These are phyloP conservation scores for Hirschioporus abietinus DNA, from an alignment of 768 basidiomycete genomes.

Conservation along the genomic window DNA sequence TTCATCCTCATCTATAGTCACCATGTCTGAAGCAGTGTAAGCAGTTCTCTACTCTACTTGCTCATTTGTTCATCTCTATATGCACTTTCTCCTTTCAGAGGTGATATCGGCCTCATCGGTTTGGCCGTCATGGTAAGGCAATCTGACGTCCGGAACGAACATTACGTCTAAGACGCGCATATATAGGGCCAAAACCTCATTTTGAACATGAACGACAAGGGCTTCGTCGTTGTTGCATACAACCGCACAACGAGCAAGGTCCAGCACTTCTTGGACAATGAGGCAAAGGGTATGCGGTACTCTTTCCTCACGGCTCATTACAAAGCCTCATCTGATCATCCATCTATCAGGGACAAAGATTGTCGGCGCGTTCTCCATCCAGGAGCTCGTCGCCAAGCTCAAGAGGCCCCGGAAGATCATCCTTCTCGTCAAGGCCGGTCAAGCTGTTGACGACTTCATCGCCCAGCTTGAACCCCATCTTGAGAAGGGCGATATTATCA, in stretches of 20 bases:
- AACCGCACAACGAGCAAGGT: conserved; percentile 98
- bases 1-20: conserved; percentile 23
- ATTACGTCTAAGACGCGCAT: conserved; percentile 10
- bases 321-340: background rate
- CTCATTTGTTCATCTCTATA: conserved; percentile 16
- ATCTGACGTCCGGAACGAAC: conserved; percentile 17
- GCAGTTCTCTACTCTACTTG: conserved; percentile 26
- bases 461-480: conserved; percentile 81
- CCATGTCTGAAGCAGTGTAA: conserved; percentile 45
- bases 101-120: conserved; percentile 98
- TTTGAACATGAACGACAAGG: conserved; percentile 99
- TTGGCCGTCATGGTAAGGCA: conserved; percentile 91
- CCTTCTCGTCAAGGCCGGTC: conserved; percentile 96
- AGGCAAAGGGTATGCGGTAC: conserved; percentile 81
- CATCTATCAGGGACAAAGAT: conserved; percentile 76
- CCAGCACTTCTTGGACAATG: conserved; percentile 90
- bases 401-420: conserved; percentile 96
- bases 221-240: conserved; percentile 94
- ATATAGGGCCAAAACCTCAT: conserved; percentile 91
- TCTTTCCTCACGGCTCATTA: conserved; percentile 22
- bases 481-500: conserved; percentile 96
- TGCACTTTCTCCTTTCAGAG: conserved; percentile 42
- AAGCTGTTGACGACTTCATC: conserved; percentile 96
- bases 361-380: conserved; percentile 88
- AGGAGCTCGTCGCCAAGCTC: conserved; percentile 89